Conservation (phyloP, 139 green algal genomes). For the Volvox africanus region DNA sequence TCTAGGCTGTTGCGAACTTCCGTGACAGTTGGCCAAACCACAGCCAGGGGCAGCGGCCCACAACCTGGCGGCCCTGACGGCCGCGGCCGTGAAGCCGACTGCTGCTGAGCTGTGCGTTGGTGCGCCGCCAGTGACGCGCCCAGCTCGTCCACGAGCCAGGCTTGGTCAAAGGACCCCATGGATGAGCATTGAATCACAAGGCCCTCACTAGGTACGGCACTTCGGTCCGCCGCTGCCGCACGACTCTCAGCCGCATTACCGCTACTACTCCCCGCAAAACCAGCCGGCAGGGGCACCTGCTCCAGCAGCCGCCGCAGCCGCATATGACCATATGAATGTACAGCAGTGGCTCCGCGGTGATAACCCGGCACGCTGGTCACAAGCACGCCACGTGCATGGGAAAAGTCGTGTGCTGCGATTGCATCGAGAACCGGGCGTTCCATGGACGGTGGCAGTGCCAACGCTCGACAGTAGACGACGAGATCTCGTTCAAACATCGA, state of each 20-base stretch:
- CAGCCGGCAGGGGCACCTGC: constrained; percentile 44
- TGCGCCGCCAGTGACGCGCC: constrained; percentile 62
- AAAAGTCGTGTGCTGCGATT: constrained; percentile 76
- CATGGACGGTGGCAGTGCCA: constrained; percentile 62
- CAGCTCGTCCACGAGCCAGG: constrained; percentile 80
- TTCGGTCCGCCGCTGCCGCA: background rate
- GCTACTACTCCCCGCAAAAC: constrained; percentile 22
- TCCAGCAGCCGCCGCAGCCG: constrained; percentile 67
- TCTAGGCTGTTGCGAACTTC: constrained; percentile 79
- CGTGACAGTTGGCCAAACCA: constrained; percentile 77
- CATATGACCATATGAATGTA: constrained; percentile 80
- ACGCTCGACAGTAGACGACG: constrained; percentile 66
- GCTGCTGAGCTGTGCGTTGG: background rate
- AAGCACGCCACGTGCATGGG: constrained; percentile 63
- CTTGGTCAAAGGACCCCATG: constrained; percentile 74
- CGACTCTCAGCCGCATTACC: background rate
- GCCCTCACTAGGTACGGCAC: background rate
- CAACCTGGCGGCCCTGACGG: constrained; percentile 19
- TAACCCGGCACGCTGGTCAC: constrained; percentile 71
- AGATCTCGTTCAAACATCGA: constrained; percentile 75
- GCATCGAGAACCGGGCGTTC: constrained; percentile 16
- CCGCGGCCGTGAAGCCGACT: background rate
- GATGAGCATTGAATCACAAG: constrained; percentile 80
- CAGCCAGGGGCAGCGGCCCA: background rate
- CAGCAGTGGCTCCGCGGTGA: constrained; percentile 53